phyloP scores from a whole-genome alignment of 345 rosid species.

The Passiflora organensis region DNA sequence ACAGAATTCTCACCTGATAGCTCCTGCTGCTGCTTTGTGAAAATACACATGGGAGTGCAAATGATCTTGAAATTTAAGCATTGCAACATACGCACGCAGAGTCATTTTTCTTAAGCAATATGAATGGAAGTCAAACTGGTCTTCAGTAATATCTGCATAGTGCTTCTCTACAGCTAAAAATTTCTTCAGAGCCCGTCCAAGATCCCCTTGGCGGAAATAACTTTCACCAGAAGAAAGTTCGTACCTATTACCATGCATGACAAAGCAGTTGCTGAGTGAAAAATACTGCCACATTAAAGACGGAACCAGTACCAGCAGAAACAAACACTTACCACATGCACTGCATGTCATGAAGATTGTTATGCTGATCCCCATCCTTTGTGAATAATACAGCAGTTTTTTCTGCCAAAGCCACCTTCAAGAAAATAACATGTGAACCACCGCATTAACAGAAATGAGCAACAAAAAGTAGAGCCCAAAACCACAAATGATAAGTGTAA shows the following conservation, averaged over 20 bases:
- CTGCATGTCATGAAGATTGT: slow-evolving; percentile 99
- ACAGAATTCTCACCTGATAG: slow-evolving; percentile 55
- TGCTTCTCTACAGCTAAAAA: slow-evolving; percentile 98
- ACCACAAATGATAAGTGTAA: neutral
- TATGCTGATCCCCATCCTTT: slow-evolving; percentile 96
- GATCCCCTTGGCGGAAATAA: slow-evolving; percentile 88
- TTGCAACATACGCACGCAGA: slow-evolving; percentile 87
- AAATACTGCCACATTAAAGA: slow-evolving; percentile 12
- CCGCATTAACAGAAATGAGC: slow-evolving; percentile 8
- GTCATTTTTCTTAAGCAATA: slow-evolving; percentile 99
- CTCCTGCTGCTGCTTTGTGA: slow-evolving; percentile 92
- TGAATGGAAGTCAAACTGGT: slow-evolving; percentile 98
- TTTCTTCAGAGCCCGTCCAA: slow-evolving; percentile 89
- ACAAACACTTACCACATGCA: slow-evolving; percentile 87
- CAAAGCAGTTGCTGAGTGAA: slow-evolving; percentile 6
- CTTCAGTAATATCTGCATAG: slow-evolving; percentile 95
- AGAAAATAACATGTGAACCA: slow-evolving; percentile 17
- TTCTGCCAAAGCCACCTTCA: slow-evolving; percentile 85
- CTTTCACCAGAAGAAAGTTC: slow-evolving; percentile 99
- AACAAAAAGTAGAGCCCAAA: slow-evolving; percentile 1
- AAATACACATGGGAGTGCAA: slow-evolving; percentile 89
- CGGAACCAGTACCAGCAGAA: slow-evolving; percentile 10
- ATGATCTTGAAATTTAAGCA: slow-evolving; percentile 97
- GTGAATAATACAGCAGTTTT: slow-evolving; percentile 91
- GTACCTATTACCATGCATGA: slow-evolving; percentile 53